Evolutionary conservation across 495 filamentous ascomycete species (phyloP), one percentile per base, ranked within the genome.

Genomic region (Hypoxylon intermedium): DNA sequence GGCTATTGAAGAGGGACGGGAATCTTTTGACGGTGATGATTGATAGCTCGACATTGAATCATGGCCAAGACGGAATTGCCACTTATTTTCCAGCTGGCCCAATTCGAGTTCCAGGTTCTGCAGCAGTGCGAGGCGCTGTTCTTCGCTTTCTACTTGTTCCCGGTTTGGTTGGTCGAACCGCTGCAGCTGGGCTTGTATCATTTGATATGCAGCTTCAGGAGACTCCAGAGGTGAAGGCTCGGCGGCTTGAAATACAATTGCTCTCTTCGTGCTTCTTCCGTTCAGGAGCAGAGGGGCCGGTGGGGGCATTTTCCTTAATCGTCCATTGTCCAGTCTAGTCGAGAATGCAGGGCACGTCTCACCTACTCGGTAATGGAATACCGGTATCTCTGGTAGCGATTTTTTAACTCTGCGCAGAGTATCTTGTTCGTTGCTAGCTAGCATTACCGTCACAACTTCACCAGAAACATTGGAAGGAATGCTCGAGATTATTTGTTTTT

Each of bases 311-410:
- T 77, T 78, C 11, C 75, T 71, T 15, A 68, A 58, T 49, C 75
- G 61, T 24, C 63, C 55, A 60, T 65, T 70, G 11, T 70, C 69
- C 60, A 70, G 74, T 49, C 78, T 68, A n/a, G 69, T 72, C 4
- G 81, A 83, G 68, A 84, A 84, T 2, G 76, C 72, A 12, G 80
- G 82, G 34, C 79, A 78, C 9, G 79, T 74, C 16, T 84, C 81
- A 16, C 82, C 82, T 19, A 83, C 67, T 1, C 82, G 79, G 13
- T 71, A 70, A 65, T 83, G 81, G 74, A 79, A 83, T n/a, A 56
- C 40, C 9, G 30, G 52, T n/a, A 47, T 24, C 16, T 43, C 15
- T 12, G 24, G 19, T 13, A 33, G 6, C 5, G 37, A 43, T 15
- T 58, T 41, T 12, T 52, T 43, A 19, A 43, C 36, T 28, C 51